Conservation (phyloP, 495 filamentous ascomycete genomes). For the Penicillium goetzii region DNA sequence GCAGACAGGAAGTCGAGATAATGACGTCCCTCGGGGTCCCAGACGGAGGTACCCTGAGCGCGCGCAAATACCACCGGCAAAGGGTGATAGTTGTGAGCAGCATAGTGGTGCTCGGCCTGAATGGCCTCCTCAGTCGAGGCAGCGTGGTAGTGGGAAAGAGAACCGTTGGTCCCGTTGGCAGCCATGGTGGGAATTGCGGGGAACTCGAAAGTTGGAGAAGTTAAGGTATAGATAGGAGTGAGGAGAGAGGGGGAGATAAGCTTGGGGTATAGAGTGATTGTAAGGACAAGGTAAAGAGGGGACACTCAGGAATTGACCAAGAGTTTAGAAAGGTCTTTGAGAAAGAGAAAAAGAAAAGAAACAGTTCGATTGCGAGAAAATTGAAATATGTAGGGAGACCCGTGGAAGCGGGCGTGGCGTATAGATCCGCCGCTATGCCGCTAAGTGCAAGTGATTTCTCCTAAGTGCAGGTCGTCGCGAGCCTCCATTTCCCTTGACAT, state of each 20-base stretch:
- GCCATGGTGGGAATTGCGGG: conserved; percentile 38
- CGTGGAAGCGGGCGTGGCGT: conserved; percentile 23
- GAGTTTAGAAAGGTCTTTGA: not conserved
- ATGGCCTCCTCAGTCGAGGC: conserved; percentile 80
- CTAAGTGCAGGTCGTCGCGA: conserved; percentile 67
- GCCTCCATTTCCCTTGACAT: conserved; percentile 31
- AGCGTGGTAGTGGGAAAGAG: conserved; percentile 69
- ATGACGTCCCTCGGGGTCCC: conserved; percentile 96
- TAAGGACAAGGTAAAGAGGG: not conserved
- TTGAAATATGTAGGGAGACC: conserved; percentile 20
- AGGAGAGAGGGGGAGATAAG: conserved; percentile 10
- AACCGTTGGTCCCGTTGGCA: conserved; percentile 41
- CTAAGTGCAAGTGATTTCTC: conserved; percentile 52
- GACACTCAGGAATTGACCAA: not conserved
- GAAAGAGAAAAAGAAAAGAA: conserved; percentile 23
- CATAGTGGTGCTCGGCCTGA: conserved; percentile 76
- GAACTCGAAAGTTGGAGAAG: conserved; percentile 16
- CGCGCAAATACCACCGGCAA: conserved; percentile 89
- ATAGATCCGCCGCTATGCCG: conserved; percentile 31
- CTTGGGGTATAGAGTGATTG: not conserved
- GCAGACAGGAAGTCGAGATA: conserved; percentile 98
- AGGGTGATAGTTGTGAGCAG: conserved; percentile 98
- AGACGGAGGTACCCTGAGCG: conserved; percentile 82
- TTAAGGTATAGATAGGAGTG: not conserved
- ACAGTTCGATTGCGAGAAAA: conserved; percentile 14